Evolutionary conservation across 192 early-diverging fungal species (phyloP), one percentile per base, ranked within the genome.

Genomic region (Rhizoclosmatium globosum): DNA sequence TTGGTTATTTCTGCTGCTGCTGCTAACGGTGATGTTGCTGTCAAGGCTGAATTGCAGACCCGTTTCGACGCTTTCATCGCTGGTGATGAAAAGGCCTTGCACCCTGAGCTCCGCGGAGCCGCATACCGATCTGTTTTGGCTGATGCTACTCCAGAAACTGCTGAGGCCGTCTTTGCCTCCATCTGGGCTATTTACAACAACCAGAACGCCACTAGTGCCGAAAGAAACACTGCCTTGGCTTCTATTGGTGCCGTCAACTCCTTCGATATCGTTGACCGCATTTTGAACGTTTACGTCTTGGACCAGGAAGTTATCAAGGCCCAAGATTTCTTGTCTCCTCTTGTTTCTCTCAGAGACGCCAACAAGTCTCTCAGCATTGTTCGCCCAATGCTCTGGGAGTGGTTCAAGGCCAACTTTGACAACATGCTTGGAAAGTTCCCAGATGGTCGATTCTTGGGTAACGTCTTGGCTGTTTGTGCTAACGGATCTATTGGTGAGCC

Each of bases 1-100:
- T 85, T 97, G 50, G 90, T 91, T 44, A 84, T 97, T 71, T 84
- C 86, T 21, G 89, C 87, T 47, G 93, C 95, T 21, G 96, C 91
- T 50, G 75, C 81, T 45, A 90, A 91, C 44, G 89, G 87, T 45
- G 95, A 97, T 79, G 61, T 83, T 42, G 78, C 7, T 23, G 75
- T 77, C 41, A 57, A 38, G 13, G 65, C 65, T 9, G 75, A 77
- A 62, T 47, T 79, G 4, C 6, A 15, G 13, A 23, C 6, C 23
- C 62, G 75, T 15, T 96, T 99, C 86, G 71, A 83, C 45, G 17
- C 43, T 6, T 92, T 91, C 74, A 81, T 66, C 42, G 84, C 87
- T 57, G 93, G 91, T n/a, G 89, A 96, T 80, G 77, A 82, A 53
- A 82, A 87, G n/a, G 87, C 89, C 0, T 39, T 96, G 15, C 88